These are phyloP conservation scores for Zea mays DNA, from an alignment of 176 grass and related monocot genomes.

Conservation along the genomic window DNA sequence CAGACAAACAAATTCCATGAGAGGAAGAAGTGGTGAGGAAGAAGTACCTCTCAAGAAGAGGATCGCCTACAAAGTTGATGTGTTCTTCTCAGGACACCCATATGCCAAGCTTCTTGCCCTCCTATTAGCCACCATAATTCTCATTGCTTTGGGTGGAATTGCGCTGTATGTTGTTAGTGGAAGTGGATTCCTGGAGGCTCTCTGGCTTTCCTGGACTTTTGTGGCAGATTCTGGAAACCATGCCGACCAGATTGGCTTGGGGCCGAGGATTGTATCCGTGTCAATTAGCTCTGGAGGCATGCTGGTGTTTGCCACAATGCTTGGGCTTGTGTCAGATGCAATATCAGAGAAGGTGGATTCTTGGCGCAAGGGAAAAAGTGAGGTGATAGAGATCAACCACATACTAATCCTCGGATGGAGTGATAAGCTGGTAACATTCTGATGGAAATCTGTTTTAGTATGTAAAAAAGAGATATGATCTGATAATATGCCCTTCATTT, in stretches of 20 bases:
- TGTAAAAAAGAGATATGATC: neutral
- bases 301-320: constrained; percentile 97
- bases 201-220: constrained; percentile 99
- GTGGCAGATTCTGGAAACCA: constrained; percentile 98
- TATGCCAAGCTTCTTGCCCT: constrained; percentile 95
- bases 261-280: constrained; percentile 85
- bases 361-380: constrained; percentile 96
- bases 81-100: constrained; percentile 93
- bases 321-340: constrained; percentile 97
- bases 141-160: constrained; percentile 80
- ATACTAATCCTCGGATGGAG: constrained; percentile 99
- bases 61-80: constrained; percentile 87
- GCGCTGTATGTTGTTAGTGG: constrained; percentile 72
- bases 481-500: neutral
- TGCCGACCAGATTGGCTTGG: constrained; percentile 82
- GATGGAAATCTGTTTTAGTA: constrained; percentile 27
- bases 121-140: constrained; percentile 70
- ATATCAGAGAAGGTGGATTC: constrained; percentile 99
- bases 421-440: constrained; percentile 83
- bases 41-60: constrained; percentile 83
- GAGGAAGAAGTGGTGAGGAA: constrained; percentile 47
- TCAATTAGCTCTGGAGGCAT: constrained; percentile 91
- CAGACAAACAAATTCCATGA: constrained; percentile 27
- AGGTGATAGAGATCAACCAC: constrained; percentile 96
- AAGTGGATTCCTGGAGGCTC: constrained; percentile 74